phyloP scores from a whole-genome alignment of 106 monocot genomes.

The Cymbidium sinense region DNA sequence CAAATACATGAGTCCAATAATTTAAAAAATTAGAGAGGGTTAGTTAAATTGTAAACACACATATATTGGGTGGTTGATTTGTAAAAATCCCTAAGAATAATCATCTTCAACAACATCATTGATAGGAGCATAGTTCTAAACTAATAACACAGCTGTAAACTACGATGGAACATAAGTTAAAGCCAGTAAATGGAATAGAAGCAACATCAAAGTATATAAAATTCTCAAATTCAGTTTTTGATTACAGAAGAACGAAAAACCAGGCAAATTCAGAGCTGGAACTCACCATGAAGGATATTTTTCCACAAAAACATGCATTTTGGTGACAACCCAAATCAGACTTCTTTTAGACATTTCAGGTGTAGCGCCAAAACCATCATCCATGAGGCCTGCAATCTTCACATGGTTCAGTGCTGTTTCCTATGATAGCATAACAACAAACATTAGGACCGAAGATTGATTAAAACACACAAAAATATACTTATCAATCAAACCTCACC shows the following conservation, averaged over 20 bases:
- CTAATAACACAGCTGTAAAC: no score
- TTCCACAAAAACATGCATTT: conserved; percentile 45
- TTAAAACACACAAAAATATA: not conserved
- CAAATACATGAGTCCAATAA: no score
- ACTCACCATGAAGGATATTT: conserved; percentile 53
- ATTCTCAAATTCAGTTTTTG: not conserved
- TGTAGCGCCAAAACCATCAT: conserved; percentile 87
- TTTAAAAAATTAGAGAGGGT: no score
- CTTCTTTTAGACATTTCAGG: conserved; percentile 82
- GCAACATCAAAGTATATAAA: not conserved
- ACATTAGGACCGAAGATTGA: not conserved
- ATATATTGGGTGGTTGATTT: no score
- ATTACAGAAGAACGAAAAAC: no score
- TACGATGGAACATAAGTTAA: not conserved
- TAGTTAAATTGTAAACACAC: no score
- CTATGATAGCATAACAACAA: conserved; percentile 23
- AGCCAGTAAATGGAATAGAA: not conserved
- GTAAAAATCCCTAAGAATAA: no score
- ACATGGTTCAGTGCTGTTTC: conserved; percentile 95
- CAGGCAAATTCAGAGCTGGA: not conserved
- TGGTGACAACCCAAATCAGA: conserved; percentile 63
- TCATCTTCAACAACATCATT: no score
- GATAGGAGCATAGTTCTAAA: no score
- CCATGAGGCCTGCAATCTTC: conserved; percentile 53
- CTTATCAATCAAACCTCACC: conserved; percentile 20